Evolutionary conservation across 1,139 yeast genomes (phyloP).

Genomic region (Geotrichum phurueaensis): DNA sequence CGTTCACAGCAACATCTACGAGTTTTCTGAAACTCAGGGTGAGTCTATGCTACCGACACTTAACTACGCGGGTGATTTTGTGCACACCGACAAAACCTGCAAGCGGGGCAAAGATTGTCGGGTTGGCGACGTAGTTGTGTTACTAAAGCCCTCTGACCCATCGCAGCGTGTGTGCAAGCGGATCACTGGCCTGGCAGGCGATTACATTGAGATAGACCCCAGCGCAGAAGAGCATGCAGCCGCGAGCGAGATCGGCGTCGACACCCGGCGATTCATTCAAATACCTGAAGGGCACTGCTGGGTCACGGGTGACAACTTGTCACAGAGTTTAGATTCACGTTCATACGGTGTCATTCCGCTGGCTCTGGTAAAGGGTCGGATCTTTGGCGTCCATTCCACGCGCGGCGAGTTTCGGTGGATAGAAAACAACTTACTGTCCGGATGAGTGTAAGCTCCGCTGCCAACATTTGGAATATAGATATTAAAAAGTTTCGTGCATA

Average conservation of each 20-base stretch:
- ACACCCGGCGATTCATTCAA: conserved; percentile 11
- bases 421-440: conserved; percentile 35
- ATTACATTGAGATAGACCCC: conserved; percentile 73
- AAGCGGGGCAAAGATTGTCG: conserved; percentile 54
- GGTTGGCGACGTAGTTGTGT: conserved; percentile 85
- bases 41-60: conserved; percentile 95
- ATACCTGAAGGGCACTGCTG: conserved; percentile 71
- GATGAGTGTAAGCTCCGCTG: not conserved
- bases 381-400: conserved; percentile 49
- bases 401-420: conserved; percentile 18
- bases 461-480: not conserved
- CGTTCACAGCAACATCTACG: conserved; percentile 60
- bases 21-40: conserved; percentile 78
- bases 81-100: conserved; percentile 61
- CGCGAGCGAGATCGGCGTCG: conserved; percentile 22
- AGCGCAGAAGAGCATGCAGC: conserved; percentile 26
- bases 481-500: not conserved
- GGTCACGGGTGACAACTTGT: conserved; percentile 92
- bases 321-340: conserved; percentile 86
- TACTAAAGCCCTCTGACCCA: conserved; percentile 86
- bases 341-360: conserved; percentile 83
- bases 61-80: conserved; percentile 67
- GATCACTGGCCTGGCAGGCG: conserved; percentile 96
- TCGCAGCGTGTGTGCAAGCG: conserved; percentile 82
- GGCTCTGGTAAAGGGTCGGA: conserved; percentile 82